Evolutionary conservation across 371 early-diverging fungal genomes (phyloP), one percentile per base, ranked within the genome.

Genomic region (Choanephora cucurbitarum): DNA sequence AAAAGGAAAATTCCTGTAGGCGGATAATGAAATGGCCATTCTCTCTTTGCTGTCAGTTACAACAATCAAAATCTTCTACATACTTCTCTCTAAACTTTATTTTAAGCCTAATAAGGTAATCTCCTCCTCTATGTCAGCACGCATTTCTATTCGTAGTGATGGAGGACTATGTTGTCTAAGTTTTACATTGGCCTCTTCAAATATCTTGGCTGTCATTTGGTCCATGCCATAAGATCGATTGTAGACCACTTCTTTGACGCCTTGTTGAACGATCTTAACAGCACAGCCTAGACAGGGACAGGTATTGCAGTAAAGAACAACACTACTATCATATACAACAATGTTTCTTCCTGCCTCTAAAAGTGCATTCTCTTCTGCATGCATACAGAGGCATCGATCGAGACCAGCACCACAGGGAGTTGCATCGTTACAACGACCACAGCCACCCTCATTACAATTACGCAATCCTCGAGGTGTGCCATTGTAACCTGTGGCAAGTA

Each of bases 301-400:
- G 1, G 96, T 97, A 64, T 93, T 98, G 72, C 95, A 97, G 66
- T 97, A 97, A 5, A 96, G 81, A 1, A 88, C 91, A 19, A 88
- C 79, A 15, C 80, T 82, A 7, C 67, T 70, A 4, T 85, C 86
- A 40, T 63, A 66, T 31, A 77, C 77, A 18, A 95, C 87, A 9
- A 94, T 76, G 21, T 90, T 92, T 33, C 94, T 72, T 6, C 99
- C 98, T 1, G 95, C 97, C 69, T 97, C 97, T 44, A 99, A 64
- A 44, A 98, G 67, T 5, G 98, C 99, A 72, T 98, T 99, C 78
- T 99, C 99, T 65, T 99, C 99, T 1, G 99, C 99, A 68, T 99
- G 99, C 73, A 99, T 82, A 72, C 99, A 99, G 33, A 97, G 65
- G 66, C 99, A 99, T 33, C 85, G 73, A 66, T 95, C 95, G 43